Base-by-base conservation (phyloP, 768 basidiomycete species). In the Lactifluus rugatus region DNA sequence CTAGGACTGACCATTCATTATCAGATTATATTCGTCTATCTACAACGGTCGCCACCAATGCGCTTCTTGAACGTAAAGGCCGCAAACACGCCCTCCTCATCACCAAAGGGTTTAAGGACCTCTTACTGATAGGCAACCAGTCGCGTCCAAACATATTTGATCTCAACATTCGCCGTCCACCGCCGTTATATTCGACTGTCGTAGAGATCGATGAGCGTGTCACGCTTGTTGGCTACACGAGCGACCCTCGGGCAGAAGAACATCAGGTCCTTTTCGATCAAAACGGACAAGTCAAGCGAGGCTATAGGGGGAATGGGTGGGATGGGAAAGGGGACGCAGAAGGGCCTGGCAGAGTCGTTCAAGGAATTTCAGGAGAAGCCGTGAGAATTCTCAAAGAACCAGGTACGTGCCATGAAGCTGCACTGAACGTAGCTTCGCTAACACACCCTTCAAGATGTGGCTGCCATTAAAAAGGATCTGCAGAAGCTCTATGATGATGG, bases 1-100 rank as follows among this genome's bases (percentile, higher is more conserved):
- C 13, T 14, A 6, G 37, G 14, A 25, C 31, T 52, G 45, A 26
- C 31, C 2, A 11, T 62, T n/a, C 28, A 46, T 44, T 26, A 47
- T 11, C 58, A 92, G 93, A 95, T 66, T 93, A 92, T 68, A 91
- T 95, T 62, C 82, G 93, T 17, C 74, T 95, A 8, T 93, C 90
- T 0, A 96, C 94, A 0, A 98, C 95, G 0, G 92, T 97, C 3
- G 94, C 93, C 0, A 98, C 95, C 17, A 98, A 97, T 66, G 94
- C 95, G 0, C 79, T 98, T 0, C 79, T 98, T 6, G 95, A 98
- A 66, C 84, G 95, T 48, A 94, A 95, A 70, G 95, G 95, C 1
- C 87, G 92, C 66, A 85, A 84, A 61, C 92, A 95, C 59, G 94
- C 92, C 0, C 75, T 98, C 36, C 74, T 96, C 14, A 95, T 94